A percentile compares a stretch with the other conserved stretches of the same genome.
Conservation (phyloP, 2,329 filamentous ascomycete genomes). For the Diaporthe sp. region DNA sequence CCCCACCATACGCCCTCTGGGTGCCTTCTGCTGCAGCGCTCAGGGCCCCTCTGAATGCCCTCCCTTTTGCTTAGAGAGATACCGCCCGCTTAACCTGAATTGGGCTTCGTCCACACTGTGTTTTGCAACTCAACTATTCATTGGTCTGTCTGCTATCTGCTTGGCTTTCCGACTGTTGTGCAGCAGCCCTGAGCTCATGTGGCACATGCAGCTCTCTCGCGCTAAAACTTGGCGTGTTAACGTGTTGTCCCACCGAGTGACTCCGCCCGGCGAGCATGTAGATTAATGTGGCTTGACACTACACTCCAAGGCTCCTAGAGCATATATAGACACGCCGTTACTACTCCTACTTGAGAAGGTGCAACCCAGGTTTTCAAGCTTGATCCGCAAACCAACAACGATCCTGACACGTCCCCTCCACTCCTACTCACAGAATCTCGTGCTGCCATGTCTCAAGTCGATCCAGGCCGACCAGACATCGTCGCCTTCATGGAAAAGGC, state of each 20-base stretch:
- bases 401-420: not conserved
- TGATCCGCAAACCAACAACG: not conserved
- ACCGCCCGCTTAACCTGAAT: too few relatives aligned
- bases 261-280: not conserved
- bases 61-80: too few relatives aligned
- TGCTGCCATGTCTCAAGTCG: conserved; percentile 41
- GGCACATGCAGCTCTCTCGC: not conserved
- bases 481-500: conserved; percentile 47
- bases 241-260: not conserved
- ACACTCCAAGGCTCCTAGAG: not conserved
- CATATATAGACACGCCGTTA: not conserved
- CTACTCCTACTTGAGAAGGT: not conserved
- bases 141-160: too few relatives aligned
- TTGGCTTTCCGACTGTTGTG: too few relatives aligned
- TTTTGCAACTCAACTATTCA: too few relatives aligned
- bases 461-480: conserved; percentile 46
- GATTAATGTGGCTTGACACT: not conserved
- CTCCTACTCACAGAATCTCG: not conserved
- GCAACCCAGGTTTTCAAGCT: not conserved
- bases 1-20: too few relatives aligned
- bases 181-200: not conserved
- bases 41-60: too few relatives aligned
- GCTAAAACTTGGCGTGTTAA: not conserved
- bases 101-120: too few relatives aligned
- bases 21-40: too few relatives aligned